Base-by-base conservation (phyloP, 345 rosid genomes). In the Gossypium rotundifolium region DNA sequence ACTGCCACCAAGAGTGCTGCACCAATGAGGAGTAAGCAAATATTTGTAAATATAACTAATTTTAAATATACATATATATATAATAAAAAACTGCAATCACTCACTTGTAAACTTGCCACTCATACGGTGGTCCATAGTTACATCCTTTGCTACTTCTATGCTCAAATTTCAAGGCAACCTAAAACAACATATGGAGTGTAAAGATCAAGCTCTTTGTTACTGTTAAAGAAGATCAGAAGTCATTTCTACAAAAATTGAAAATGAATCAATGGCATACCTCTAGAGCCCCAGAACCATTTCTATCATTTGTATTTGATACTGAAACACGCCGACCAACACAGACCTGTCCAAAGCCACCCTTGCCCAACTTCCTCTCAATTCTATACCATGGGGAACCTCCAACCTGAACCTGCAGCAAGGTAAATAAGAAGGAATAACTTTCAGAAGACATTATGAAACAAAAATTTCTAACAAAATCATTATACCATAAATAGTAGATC, bases 331-430 rank as follows among this genome's bases (percentile, higher is more conserved):
- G 83, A 65, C 97, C 97, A 20, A 91, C 90, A 86, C 86, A 91
- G 27, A 91, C 97, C 83, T 91, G 97, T 65, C 97, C 94, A 83
- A 91, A 91, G 53, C 97, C 97, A 77, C 97, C 97, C 78, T 91
- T 91, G 42, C 94, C 97, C 75, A 91, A 84, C 79, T 88, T 91
- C 78, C 82, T 87, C 29, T 86, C 97, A 60, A 89, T 71, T 83
- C 64, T 88, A 84, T 87, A 91, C 69, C 81, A 12, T 27, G 97
- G 97, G 52, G 94, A 89, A 66, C 86, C 88, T 73, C 90, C 94
- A 77, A 91, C 88, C 75, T 84, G 86, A 75, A 89, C 89, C 97
- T 91, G 87, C 33, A 44, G 66, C 48, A 46, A 25, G 23, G 63
- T 42, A 75, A 48, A 22, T 25, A 59, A 48, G 25, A 67, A 67